Evolutionary conservation across 2,329 filamentous ascomycete genomes (phyloP), one percentile per base, ranked within the genome.

Genomic region (Trematosphaeria pertusa): DNA sequence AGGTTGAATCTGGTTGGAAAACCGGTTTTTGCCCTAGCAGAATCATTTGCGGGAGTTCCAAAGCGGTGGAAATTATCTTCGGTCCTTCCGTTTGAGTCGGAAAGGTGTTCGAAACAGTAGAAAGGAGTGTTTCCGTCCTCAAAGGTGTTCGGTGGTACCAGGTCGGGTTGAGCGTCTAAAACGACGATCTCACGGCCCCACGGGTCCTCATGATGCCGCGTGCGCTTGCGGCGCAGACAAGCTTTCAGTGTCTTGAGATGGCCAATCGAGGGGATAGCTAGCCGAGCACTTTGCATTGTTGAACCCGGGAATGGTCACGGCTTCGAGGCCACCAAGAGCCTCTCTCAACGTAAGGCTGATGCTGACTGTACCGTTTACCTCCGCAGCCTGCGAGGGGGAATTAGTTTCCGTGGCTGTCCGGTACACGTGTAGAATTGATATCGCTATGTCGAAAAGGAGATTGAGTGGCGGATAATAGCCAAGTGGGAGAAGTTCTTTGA

Each of bases 151-250:
- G 15, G 42, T 22, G 20, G 47, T 46, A 34, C 47, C 38, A 47
- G 34, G 37, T 37, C 28, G 11, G 21, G 21, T 39, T 32, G 35
- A 39, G n/a, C 12, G 39, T 10, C 44, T 38, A 43, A 37, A 22
- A 37, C 35, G 39, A 33, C 31, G 43, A 48, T 48, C 44, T 26
- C 17, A 34, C 48, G 48, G 43, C 43, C 39, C 37, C 43, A 36
- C 43, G 37, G 26, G 5, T 19, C 20, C 15, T 28, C 24, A n/a
- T 12, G n/a, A 19, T 6, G 5, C 6, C 35, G 8, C 24, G 18
- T 22, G 22, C 34, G 24, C 12, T 15, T 15, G 42, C 4, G 24
- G 35, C 42, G 35, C 12, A 45, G 11, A 45, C 17, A 45, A 45
- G 42, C 42, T 45, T 37, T 22, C 32, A 18, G 24, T 22, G 22